phyloP scores from a whole-genome alignment of 306 rosid species.

The Citrullus colocynthis region DNA sequence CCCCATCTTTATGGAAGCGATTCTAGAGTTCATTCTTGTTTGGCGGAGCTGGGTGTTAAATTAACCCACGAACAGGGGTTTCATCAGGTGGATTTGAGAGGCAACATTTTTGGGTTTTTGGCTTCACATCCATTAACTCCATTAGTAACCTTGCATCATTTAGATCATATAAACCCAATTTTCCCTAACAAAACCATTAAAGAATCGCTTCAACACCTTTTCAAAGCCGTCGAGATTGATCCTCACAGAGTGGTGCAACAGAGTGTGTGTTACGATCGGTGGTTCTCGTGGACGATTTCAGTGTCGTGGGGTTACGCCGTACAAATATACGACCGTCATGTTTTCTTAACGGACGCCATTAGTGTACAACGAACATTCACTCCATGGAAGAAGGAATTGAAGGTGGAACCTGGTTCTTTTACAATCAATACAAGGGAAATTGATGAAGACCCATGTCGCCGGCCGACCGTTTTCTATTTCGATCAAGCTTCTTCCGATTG shows the following conservation, averaged over 20 bases:
- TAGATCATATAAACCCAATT: conserved; percentile 46
- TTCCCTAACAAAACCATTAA: conserved; percentile 61
- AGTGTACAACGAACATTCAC: conserved; percentile 51
- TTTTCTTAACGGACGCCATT: conserved; percentile 38
- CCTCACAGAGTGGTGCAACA: conserved; percentile 67
- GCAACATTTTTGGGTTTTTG: conserved; percentile 60
- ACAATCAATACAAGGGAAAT: conserved; percentile 33
- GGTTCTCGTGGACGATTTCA: conserved; percentile 71
- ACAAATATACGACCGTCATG: conserved; percentile 38
- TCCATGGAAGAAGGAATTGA: conserved; percentile 40
- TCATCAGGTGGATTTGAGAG: conserved; percentile 75
- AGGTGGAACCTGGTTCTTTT: conserved; percentile 30
- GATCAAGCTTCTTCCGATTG: conserved; percentile 24
- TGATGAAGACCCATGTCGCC: conserved; percentile 44
- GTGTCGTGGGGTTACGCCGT: conserved; percentile 96
- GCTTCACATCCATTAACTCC: conserved; percentile 77
- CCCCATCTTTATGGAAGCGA: conserved; percentile 91
- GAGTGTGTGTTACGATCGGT: conserved; percentile 64
- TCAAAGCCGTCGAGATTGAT: conserved; percentile 41
- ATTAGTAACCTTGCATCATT: conserved; percentile 63
- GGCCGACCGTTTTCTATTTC: conserved; percentile 54
- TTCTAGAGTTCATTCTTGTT: conserved; percentile 55
- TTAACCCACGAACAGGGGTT: conserved; percentile 80
- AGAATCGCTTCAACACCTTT: conserved; percentile 46
- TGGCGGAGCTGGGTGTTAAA: conserved; percentile 79